A percentile compares a stretch with the other conserved stretches of the same genome.
These are phyloP conservation scores for Escovopsis sp. DNA, from an alignment of 2,329 filamentous ascomycete species.

Conservation along the genomic window DNA sequence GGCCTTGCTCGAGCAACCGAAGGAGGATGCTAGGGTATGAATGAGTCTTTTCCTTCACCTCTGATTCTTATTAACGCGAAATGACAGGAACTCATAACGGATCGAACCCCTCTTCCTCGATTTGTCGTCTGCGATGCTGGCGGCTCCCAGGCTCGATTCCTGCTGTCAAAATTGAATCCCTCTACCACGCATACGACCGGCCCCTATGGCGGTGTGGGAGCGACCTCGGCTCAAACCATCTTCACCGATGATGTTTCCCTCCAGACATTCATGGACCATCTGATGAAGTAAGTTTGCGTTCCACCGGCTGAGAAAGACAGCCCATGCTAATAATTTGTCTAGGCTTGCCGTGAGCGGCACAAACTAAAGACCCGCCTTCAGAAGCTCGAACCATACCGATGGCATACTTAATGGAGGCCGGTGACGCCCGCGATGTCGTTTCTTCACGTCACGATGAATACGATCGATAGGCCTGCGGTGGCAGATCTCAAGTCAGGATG, in stretches of 20 bases:
- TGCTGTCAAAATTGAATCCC: conserved; percentile 92
- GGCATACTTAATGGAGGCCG: too few relatives aligned
- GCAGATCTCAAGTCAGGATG: too few relatives aligned
- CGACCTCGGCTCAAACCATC: conserved; percentile 86
- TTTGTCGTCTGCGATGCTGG: conserved; percentile 99
- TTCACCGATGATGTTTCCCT: conserved; percentile 97
- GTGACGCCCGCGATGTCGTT: too few relatives aligned
- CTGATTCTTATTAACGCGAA: conserved; percentile 9
- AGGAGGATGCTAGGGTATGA: conserved; percentile 84
- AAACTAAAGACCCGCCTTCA: conserved; percentile 24
- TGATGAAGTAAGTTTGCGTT: conserved; percentile 70
- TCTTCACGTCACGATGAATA: too few relatives aligned
- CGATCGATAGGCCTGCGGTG: too few relatives aligned
- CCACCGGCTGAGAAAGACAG: background rate
- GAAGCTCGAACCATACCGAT: conserved; percentile 1
- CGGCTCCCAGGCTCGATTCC: conserved; percentile 91
- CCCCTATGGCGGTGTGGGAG: conserved; percentile 74
- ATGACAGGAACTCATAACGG: conserved; percentile 76
- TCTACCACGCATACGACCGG: conserved; percentile 92
- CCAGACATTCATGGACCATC: conserved; percentile 98
- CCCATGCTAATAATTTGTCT: conserved; percentile 7
- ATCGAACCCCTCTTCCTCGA: conserved; percentile 92
- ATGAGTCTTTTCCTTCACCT: too few relatives aligned
- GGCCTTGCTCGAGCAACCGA: conserved; percentile 73
- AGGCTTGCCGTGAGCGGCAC: conserved; percentile 50